phyloP scores from a whole-genome alignment of 805 yeast species.

The Cyberlindnera euphorbiiphila region DNA sequence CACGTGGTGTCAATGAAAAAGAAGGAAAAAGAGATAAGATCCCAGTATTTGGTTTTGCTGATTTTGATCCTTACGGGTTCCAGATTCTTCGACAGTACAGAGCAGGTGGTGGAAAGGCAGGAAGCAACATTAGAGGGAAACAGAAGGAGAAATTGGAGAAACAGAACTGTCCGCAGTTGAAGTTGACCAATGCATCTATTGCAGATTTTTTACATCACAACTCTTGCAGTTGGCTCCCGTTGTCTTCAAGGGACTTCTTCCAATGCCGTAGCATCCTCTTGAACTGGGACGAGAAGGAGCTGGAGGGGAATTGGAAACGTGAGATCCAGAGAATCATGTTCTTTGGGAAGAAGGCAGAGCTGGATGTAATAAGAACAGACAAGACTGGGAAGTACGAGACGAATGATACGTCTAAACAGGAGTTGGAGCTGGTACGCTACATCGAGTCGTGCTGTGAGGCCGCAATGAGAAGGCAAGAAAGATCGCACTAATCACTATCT shows the following conservation, averaged over 20 bases:
- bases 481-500: no score
- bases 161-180: slow-evolving; percentile 13
- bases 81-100: slow-evolving; percentile 49
- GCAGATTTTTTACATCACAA: slow-evolving; percentile 18
- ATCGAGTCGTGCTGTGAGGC: slow-evolving; percentile 8
- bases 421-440: slow-evolving; percentile 5
- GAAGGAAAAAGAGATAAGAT: no score
- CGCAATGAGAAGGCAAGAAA: neutral
- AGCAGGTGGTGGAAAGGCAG: no score
- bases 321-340: slow-evolving; percentile 58
- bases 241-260: slow-evolving; percentile 29
- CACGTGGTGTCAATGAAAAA: no score
- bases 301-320: slow-evolving; percentile 23
- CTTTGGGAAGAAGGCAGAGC: slow-evolving; percentile 56
- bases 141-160: neutral
- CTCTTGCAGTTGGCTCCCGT: slow-evolving; percentile 16
- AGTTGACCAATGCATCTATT: slow-evolving; percentile 19
- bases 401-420: neutral
- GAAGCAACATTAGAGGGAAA: no score
- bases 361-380: slow-evolving; percentile 47
- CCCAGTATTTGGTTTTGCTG: slow-evolving; percentile 47
- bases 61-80: slow-evolving; percentile 66
- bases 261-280: slow-evolving; percentile 25
- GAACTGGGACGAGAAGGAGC: slow-evolving; percentile 8
- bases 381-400: slow-evolving; percentile 6